These are phyloP conservation scores for Lactarius indigo DNA, from an alignment of 768 basidiomycete species.

Conservation along the genomic window DNA sequence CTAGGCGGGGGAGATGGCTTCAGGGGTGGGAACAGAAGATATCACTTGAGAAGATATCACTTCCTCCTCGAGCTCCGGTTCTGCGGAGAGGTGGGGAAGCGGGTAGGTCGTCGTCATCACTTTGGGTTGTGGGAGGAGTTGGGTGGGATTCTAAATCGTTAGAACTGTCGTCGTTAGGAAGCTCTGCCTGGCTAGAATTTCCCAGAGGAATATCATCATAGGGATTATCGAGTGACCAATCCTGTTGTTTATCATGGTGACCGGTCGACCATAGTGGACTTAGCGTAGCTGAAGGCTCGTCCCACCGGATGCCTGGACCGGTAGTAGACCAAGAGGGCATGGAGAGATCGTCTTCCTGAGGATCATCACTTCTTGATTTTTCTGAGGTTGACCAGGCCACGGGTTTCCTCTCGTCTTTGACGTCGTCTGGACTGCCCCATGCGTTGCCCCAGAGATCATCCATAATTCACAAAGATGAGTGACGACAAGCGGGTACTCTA, in stretches of 20 bases:
- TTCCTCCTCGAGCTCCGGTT: background rate
- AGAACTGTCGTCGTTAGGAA: background rate
- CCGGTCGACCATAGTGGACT: conserved; percentile 42
- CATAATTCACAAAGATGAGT: conserved; percentile 37
- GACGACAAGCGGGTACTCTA: background rate
- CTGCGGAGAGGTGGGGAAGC: background rate
- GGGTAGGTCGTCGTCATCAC: background rate
- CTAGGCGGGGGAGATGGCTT: conserved; percentile 35
- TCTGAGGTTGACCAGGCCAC: conserved; percentile 12
- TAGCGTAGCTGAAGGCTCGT: conserved; percentile 40
- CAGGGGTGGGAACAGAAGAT: background rate
- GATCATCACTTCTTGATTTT: conserved; percentile 27
- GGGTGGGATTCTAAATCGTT: conserved; percentile 1
- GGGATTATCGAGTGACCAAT: conserved; percentile 34
- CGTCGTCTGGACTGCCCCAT: conserved; percentile 49
- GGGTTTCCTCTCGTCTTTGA: conserved; percentile 1
- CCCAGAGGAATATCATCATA: conserved; percentile 39
- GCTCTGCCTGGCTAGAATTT: background rate
- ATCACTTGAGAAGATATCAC: background rate
- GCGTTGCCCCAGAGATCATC: conserved; percentile 77
- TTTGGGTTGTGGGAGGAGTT: background rate
- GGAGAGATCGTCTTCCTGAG: conserved; percentile 53
- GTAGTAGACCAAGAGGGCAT: conserved; percentile 55
- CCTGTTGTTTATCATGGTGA: conserved; percentile 26
- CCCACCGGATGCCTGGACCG: conserved; percentile 44